Evolutionary conservation across 179 eudicot species (phyloP).

Genomic region (Drosera spatulata): DNA sequence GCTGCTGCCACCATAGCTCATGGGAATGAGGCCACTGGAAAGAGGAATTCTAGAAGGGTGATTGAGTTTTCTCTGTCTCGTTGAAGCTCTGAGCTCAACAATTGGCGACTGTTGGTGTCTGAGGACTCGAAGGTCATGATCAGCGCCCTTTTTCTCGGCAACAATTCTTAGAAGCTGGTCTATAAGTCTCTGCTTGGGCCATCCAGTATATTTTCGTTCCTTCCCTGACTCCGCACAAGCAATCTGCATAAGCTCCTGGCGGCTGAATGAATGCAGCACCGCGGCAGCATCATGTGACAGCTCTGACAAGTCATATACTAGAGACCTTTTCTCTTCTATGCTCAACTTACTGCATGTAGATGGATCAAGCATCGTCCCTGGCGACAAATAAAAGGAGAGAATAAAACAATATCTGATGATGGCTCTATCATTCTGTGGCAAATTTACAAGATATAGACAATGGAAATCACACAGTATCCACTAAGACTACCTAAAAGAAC

Average conservation of each 20-base stretch:
- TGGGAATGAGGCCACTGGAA: constrained; percentile 16
- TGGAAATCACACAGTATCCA: no score
- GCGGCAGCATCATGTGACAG: constrained; percentile 61
- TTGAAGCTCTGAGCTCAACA: constrained; percentile 23
- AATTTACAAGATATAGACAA: neutral
- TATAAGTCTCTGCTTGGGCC: constrained; percentile 71
- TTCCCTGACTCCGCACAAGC: constrained; percentile 89
- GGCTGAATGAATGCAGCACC: constrained; percentile 72
- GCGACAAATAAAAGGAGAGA: constrained; percentile 5
- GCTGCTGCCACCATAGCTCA: constrained; percentile 8
- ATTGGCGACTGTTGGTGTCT: constrained; percentile 22
- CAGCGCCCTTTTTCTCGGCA: constrained; percentile 40
- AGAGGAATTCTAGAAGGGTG: constrained; percentile 26
- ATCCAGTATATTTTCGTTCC: constrained; percentile 87
- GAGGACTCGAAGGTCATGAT: constrained; percentile 7
- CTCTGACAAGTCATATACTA: constrained; percentile 60
- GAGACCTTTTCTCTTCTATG: constrained; percentile 69
- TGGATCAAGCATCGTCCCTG: constrained; percentile 53
- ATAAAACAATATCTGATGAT: no score
- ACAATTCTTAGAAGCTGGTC: constrained; percentile 74
- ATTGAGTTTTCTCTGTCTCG: constrained; percentile 49
- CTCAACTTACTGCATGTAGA: constrained; percentile 52
- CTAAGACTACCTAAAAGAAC: no score
- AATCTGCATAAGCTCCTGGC: constrained; percentile 71
- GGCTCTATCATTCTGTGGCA: neutral